These are phyloP conservation scores for Haplosporangium gracile DNA, from an alignment of 192 early-diverging fungal genomes.

Conservation along the genomic window DNA sequence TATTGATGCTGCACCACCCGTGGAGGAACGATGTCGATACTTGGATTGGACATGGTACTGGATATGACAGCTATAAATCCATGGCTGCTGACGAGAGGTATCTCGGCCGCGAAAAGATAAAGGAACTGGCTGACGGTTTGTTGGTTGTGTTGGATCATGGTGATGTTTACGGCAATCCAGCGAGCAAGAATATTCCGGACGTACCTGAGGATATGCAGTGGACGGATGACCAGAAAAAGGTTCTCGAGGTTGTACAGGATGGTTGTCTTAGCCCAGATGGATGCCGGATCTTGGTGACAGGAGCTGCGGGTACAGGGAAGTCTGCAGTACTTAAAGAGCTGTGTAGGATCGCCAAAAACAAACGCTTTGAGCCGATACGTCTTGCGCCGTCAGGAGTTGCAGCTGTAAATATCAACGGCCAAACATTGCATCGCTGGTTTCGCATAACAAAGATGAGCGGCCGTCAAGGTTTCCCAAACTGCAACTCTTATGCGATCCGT, in stretches of 20 bases:
- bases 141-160: conserved; percentile 17
- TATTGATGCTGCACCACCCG: conserved; percentile 24
- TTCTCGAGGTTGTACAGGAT: conserved; percentile 1
- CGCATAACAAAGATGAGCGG: conserved; percentile 9
- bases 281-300: conserved; percentile 28
- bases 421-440: conserved; percentile 32
- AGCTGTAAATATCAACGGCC: conserved; percentile 27
- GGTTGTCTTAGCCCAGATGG: not conserved
- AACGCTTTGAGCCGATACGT: not conserved
- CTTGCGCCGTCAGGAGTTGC: conserved; percentile 24
- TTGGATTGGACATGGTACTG: conserved; percentile 21
- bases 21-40: conserved; percentile 13
- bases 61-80: conserved; percentile 17
- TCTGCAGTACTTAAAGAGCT: conserved; percentile 8
- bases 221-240: conserved; percentile 19
- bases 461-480: conserved; percentile 7
- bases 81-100: conserved; percentile 7
- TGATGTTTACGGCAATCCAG: not conserved
- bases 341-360: not conserved
- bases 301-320: conserved; percentile 28
- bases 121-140: conserved; percentile 11
- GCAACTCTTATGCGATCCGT: not conserved
- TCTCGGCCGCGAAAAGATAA: conserved; percentile 20
- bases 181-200: not conserved
- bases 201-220: not conserved